Evolutionary conservation across 306 rosid genomes (phyloP).

Genomic region (Prunus mira): DNA sequence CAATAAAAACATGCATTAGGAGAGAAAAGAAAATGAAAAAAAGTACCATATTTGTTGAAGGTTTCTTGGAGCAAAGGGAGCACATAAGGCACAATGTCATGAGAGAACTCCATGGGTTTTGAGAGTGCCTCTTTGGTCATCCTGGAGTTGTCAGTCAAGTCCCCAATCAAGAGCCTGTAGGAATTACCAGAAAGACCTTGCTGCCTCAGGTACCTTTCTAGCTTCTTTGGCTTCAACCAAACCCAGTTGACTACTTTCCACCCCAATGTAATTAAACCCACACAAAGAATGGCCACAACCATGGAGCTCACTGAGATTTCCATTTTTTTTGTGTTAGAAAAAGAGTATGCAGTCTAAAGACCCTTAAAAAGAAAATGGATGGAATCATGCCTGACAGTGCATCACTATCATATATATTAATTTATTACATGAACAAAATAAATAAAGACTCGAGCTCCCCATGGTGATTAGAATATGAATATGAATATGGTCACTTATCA

Average conservation of each 20-base stretch:
- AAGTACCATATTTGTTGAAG: conserved; percentile 10
- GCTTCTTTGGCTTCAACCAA: conserved; percentile 23
- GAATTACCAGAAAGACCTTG: conserved; percentile 25
- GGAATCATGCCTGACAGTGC: no score
- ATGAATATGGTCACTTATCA: no score
- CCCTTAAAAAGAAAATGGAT: background rate
- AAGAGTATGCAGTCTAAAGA: background rate
- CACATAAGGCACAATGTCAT: conserved; percentile 17
- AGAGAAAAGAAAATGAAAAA: background rate
- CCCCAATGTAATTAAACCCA: background rate
- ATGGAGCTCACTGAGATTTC: background rate
- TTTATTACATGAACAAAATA: no score
- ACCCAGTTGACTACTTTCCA: conserved; percentile 27
- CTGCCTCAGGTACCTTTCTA: conserved; percentile 18
- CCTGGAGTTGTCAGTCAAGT: conserved; percentile 5
- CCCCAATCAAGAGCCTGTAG: conserved; percentile 11
- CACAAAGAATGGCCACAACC: background rate
- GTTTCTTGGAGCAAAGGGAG: background rate
- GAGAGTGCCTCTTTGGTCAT: conserved; percentile 2
- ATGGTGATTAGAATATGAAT: no score
- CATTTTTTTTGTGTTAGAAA: background rate
- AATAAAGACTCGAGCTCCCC: no score
- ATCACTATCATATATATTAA: no score
- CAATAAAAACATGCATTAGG: background rate
- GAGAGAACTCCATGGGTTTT: conserved; percentile 12